Evolutionary conservation across 2,329 filamentous ascomycete genomes (phyloP), one percentile per base, ranked within the genome.

Genomic region (Celoporthe dispersa): DNA sequence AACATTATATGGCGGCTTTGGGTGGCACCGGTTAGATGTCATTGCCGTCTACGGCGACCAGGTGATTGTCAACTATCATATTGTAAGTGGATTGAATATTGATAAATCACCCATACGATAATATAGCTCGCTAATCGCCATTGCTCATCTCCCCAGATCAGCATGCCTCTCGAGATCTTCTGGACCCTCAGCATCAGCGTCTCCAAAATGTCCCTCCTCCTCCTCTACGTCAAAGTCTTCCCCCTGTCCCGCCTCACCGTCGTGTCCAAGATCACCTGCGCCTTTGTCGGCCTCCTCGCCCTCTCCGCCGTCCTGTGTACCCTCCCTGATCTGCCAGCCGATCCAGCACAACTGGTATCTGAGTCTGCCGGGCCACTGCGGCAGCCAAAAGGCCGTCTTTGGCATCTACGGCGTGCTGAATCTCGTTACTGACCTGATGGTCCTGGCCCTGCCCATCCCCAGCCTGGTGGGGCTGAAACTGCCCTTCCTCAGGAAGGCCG

Each of bases 291-390:
- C 33, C 61, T 66, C 31, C 71, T 74, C 64, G 73, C 74, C 19
- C 39, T 74, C 22, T 68, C 67, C 41, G 73, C 71, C 63, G 70
- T 75, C 60, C 37, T 75, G 31, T 67, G 73, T 28, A 71, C 70
- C 9, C 28, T 75, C 3, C n/a, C 51, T 70, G 7, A 69, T 70
- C 59, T 75, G 75, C 64, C 69, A 48, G 1, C 68, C 64, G 2
- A 61, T 74, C 76, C 76, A 75, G 69, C 71, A 70, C 76, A 53
- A 77, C 77, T 76, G 80, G 81, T 59, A 72, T 19, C 51, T 66
- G 12, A 59, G n/a, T 28, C 53, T 57, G 11, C 53, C 71, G 7
- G 73, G 71, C 3, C 61, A 39, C 11, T 76, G 75, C 66, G 74
- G 74, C 51, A 67, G 74, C 55, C 70, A 71, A 7, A 69, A 63